These are phyloP conservation scores for Aureobasidium sp. DNA, from an alignment of 2,329 filamentous ascomycete genomes.

Conservation along the genomic window DNA sequence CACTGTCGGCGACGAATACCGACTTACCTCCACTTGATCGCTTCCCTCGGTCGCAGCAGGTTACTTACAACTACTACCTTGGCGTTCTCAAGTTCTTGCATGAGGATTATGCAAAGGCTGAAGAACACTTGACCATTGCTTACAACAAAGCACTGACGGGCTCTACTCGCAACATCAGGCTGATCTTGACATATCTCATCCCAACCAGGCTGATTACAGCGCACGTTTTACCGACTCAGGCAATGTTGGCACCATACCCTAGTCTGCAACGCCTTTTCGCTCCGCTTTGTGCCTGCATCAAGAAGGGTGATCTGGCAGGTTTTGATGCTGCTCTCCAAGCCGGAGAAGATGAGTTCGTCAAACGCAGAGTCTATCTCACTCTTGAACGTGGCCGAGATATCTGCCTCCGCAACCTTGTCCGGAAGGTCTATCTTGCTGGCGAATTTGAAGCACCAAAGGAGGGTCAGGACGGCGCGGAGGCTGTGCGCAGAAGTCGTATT, in stretches of 20 bases:
- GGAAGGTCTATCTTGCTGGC: conserved; percentile 81
- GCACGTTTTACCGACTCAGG: conserved; percentile 69
- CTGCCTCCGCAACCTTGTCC: conserved; percentile 79
- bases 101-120: conserved; percentile 81
- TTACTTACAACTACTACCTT: conserved; percentile 94
- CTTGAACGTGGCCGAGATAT: conserved; percentile 89
- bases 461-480: conserved; percentile 45
- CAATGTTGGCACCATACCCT: conserved; percentile 68
- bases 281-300: conserved; percentile 72
- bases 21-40: conserved; percentile 74
- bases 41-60: conserved; percentile 84
- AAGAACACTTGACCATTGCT: conserved; percentile 71
- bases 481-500: conserved; percentile 64
- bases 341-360: conserved; percentile 88
- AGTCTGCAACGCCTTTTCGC: conserved; percentile 69
- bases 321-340: conserved; percentile 77
- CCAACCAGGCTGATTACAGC: conserved; percentile 85
- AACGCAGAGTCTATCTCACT: conserved; percentile 86
- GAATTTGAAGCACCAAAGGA: conserved; percentile 76
- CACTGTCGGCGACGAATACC: conserved; percentile 61
- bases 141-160: conserved; percentile 44
- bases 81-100: conserved; percentile 91
- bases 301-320: conserved; percentile 68
- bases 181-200: conserved; percentile 91
- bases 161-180: conserved; percentile 66